A percentile compares a stretch with the other conserved stretches of the same genome.
These are phyloP conservation scores for Urostyla sp. DNA, from an alignment of 73 alveolate genomes.

Conservation along the genomic window DNA sequence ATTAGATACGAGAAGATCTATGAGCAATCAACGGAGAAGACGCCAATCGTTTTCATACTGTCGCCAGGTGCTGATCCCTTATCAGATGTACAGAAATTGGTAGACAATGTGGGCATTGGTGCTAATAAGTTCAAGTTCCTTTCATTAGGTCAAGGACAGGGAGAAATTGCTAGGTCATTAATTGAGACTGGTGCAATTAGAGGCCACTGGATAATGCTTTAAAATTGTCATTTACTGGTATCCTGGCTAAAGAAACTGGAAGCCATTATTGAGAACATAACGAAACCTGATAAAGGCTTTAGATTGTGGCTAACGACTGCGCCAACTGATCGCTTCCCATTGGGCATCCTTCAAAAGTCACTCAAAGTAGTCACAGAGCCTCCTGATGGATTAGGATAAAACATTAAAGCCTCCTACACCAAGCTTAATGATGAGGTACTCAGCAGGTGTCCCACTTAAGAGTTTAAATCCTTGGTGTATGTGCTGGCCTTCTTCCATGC, in stretches of 20 bases:
- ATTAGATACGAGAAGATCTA: slow-evolving; percentile 92
- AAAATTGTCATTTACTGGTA: slow-evolving; percentile 96
- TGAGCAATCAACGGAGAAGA: slow-evolving; percentile 94
- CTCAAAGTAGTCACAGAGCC: slow-evolving; percentile 98
- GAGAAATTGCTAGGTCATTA: slow-evolving; percentile 93
- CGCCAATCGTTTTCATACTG: slow-evolving; percentile 98
- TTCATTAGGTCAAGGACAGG: slow-evolving; percentile 99
- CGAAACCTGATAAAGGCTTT: slow-evolving; percentile 88
- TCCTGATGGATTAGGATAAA: slow-evolving; percentile 99
- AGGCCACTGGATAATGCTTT: slow-evolving; percentile 96
- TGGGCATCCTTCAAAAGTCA: slow-evolving; percentile 90
- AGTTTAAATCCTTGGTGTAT: slow-evolving; percentile 94
- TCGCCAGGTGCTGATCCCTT: slow-evolving; percentile 99
- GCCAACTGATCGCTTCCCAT: slow-evolving; percentile 98
- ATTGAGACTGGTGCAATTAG: slow-evolving; percentile 80
- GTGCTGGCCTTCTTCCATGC: slow-evolving; percentile 99
- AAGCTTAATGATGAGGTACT: slow-evolving; percentile 94
- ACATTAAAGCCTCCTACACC: slow-evolving; percentile 90
- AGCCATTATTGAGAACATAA: slow-evolving; percentile 83
- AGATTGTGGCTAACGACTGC: slow-evolving; percentile 95
- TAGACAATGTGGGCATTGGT: slow-evolving; percentile 96
- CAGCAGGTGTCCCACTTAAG: slow-evolving; percentile 88
- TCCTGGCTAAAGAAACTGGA: slow-evolving; percentile 96
- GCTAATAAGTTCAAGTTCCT: slow-evolving; percentile 92
- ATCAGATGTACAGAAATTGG: slow-evolving; percentile 96